Percentiles rank a stretch among this genome's conserved stretches.
Conservation (phyloP, 805 yeast species). For the Nakazawaea ishiwadae region DNA sequence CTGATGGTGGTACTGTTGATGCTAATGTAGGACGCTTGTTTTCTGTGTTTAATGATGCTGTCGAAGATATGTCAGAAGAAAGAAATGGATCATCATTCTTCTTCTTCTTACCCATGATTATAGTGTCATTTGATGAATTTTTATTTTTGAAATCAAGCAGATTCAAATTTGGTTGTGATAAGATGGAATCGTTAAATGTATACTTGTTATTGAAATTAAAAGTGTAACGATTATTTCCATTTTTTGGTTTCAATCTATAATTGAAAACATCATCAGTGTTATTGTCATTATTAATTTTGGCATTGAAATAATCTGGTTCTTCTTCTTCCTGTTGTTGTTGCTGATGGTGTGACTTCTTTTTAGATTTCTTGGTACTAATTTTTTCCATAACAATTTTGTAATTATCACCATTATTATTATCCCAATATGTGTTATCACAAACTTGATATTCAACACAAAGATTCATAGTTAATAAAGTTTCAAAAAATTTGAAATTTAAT, state of each 20-base stretch:
- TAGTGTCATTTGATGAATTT: constrained; percentile 3
- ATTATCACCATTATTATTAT: constrained; percentile 32
- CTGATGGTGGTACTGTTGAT: background rate
- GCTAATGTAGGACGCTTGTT: background rate
- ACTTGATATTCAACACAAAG: constrained; percentile 36
- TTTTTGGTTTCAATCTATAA: constrained; percentile 9
- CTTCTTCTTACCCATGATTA: no score
- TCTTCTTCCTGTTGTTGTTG: no score
- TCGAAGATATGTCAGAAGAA: no score
- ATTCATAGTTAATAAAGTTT: constrained; percentile 26
- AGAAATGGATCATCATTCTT: background rate
- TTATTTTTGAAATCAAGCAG: background rate
- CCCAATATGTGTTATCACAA: constrained; percentile 30
- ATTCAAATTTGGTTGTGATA: constrained; percentile 11
- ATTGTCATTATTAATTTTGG: background rate
- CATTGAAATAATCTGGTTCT: constrained; percentile 11
- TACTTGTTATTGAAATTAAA: constrained; percentile 14
- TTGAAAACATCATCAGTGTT: constrained; percentile 9
- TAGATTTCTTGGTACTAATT: background rate
- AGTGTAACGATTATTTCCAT: constrained; percentile 12
- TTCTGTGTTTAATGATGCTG: background rate
- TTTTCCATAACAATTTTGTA: constrained; percentile 32
- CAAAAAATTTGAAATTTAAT: constrained; percentile 23
- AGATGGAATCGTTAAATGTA: constrained; percentile 13
- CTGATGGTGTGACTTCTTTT: background rate